These are phyloP conservation scores for Talaromyces piceae DNA, from an alignment of 2,329 filamentous ascomycete genomes.

Conservation along the genomic window DNA sequence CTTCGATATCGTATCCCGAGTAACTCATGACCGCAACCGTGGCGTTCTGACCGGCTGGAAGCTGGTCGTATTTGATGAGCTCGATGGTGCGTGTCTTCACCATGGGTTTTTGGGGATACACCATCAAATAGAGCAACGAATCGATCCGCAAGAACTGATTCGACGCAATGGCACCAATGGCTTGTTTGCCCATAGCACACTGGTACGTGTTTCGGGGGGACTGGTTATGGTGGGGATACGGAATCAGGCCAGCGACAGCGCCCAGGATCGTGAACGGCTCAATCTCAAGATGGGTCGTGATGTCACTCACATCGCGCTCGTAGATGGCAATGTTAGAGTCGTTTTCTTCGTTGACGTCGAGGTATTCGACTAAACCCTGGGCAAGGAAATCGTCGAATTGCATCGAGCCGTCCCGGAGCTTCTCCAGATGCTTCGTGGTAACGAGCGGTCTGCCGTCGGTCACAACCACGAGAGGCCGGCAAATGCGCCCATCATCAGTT, in stretches of 20 bases:
- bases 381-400: slow-evolving; percentile 92
- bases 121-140: slow-evolving; percentile 89
- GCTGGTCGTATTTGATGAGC: slow-evolving; percentile 91
- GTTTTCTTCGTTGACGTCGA: slow-evolving; percentile 98
- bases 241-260: slow-evolving; percentile 90
- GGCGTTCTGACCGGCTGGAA: slow-evolving; percentile 93
- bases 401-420: slow-evolving; percentile 73
- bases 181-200: slow-evolving; percentile 99
- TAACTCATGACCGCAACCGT: slow-evolving; percentile 99
- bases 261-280: slow-evolving; percentile 96
- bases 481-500: slow-evolving; percentile 94
- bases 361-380: slow-evolving; percentile 85
- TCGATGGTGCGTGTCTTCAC: slow-evolving; percentile 97
- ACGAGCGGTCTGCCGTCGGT: slow-evolving; percentile 80
- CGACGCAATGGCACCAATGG: slow-evolving; percentile 94
- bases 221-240: slow-evolving; percentile 98
- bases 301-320: slow-evolving; percentile 72
- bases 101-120: slow-evolving; percentile 96
- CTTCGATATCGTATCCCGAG: slow-evolving; percentile 98
- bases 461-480: slow-evolving; percentile 89
- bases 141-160: slow-evolving; percentile 98
- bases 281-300: slow-evolving; percentile 91
- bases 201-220: slow-evolving; percentile 98
- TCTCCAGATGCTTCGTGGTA: slow-evolving; percentile 66
- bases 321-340: slow-evolving; percentile 89